Evolutionary conservation across 2,329 filamentous ascomycete genomes (phyloP), one percentile per base, ranked within the genome.

Genomic region (Shiraia bambusicola): DNA sequence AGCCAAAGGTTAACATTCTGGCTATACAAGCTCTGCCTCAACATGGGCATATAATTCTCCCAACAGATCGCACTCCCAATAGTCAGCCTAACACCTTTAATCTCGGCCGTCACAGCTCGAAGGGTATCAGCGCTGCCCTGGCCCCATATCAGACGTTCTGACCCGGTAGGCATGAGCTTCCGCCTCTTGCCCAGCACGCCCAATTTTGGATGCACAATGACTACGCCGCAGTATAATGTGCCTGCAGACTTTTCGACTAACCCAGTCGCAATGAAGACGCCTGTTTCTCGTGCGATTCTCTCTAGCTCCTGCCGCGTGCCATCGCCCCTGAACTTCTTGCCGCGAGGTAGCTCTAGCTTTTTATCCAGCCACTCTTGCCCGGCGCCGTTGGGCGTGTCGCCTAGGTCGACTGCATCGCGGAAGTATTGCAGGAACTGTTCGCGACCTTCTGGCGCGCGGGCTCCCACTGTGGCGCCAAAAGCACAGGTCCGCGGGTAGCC

Each of bases 21-120:
- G 2, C 82, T 79, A 67, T 96, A 97, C 27, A 96, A 76, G 12
- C 82, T 79, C 64, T 95, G 87, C 13, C 92, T 81, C 6, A 96
- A 75, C 13, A 96, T 73, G 0, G 91, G 91, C 90, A 95, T 96
- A 72, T 92, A 95, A 67, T 88, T 95, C 69, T 97, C 91, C 91
- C 91, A 96, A 75, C 91, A 95, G 53, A 97, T 94, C 3, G 90
- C 92, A 3, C 87, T 83, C 0, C 86, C 91, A 45, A 96, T 79
- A 42, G 88, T 92, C 46, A 96, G 71, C 50, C 82, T 83, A 2
- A 90, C 80, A 35, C 88, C 89, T 47, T 85, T 84, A 65, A 96
- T 89, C 16, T 76, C 81, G 1, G 89, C 90, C 17, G 82, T 85
- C 1, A 95, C 82, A 3, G 90, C 91, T 49, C 82, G 81, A 19